Percentiles rank a stretch among this genome's conserved stretches.
Conservation (phyloP, 1,284 basidiomycete genomes). For the Cryptococcus amylolentus region DNA sequence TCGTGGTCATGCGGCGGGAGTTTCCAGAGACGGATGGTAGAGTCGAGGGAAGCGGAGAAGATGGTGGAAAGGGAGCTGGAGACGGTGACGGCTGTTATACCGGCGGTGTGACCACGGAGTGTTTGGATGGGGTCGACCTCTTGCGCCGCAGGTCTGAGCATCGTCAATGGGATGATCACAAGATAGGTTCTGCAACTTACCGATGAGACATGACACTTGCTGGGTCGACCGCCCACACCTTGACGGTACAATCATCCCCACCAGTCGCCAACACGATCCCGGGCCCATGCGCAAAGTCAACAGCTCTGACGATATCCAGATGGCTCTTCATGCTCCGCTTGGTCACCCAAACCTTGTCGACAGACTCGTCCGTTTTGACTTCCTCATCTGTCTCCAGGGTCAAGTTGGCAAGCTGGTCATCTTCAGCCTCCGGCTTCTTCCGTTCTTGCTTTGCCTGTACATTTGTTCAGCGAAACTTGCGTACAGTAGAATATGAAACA, state of each 20-base stretch:
- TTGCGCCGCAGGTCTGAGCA: slow-evolving; percentile 55
- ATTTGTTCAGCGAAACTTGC: neutral
- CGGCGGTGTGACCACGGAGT: slow-evolving; percentile 84
- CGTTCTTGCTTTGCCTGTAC: slow-evolving; percentile 14
- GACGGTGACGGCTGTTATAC: slow-evolving; percentile 86
- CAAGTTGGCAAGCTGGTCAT: slow-evolving; percentile 37
- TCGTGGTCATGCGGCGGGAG: slow-evolving; percentile 67
- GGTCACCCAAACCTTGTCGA: slow-evolving; percentile 70
- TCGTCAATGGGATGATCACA: neutral
- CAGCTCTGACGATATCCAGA: slow-evolving; percentile 83
- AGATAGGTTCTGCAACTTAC: slow-evolving; percentile 17
- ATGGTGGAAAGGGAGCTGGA: slow-evolving; percentile 70
- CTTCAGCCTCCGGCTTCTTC: slow-evolving; percentile 20
- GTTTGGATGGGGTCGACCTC: slow-evolving; percentile 89
- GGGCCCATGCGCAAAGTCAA: slow-evolving; percentile 74
- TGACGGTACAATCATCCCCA: slow-evolving; percentile 92
- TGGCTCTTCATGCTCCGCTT: slow-evolving; percentile 81
- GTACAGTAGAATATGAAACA: neutral
- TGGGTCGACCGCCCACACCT: slow-evolving; percentile 66
- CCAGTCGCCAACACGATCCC: slow-evolving; percentile 82
- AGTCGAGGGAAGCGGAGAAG: slow-evolving; percentile 89
- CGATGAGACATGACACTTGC: slow-evolving; percentile 28
- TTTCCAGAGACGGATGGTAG: slow-evolving; percentile 83
- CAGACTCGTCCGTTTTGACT: slow-evolving; percentile 55
- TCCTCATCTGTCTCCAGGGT: slow-evolving; percentile 55